These are phyloP conservation scores for Scleromitrula shiraiana DNA, from an alignment of 2,329 filamentous ascomycete species.

Conservation along the genomic window DNA sequence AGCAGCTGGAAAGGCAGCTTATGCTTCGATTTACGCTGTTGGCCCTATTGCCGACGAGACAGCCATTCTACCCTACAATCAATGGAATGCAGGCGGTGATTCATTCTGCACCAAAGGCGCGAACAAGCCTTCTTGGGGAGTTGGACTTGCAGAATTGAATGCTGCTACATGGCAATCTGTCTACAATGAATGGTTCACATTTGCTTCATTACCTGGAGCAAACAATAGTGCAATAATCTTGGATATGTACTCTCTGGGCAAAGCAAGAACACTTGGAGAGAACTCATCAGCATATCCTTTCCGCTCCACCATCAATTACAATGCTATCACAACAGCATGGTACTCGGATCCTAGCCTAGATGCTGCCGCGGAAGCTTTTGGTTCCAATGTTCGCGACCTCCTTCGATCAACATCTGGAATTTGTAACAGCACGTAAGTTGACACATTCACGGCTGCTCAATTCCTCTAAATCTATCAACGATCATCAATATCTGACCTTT, in stretches of 20 bases:
- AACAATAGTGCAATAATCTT: background rate
- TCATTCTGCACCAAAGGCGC: slow-evolving; percentile 2
- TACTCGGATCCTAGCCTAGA: background rate
- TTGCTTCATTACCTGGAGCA: background rate
- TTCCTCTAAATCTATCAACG: background rate
- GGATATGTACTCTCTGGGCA: background rate
- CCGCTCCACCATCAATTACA: background rate
- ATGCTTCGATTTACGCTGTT: background rate
- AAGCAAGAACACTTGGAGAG: background rate
- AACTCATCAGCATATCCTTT: background rate
- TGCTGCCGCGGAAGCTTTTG: background rate
- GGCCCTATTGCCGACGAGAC: background rate
- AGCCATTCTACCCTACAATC: background rate
- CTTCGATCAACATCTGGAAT: background rate
- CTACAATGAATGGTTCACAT: background rate
- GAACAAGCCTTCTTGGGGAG: slow-evolving; percentile 1
- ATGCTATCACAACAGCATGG: background rate
- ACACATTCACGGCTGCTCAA: background rate
- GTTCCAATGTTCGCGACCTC: background rate
- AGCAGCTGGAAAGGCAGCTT: background rate
- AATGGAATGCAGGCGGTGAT: background rate
- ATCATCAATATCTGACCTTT: background rate
- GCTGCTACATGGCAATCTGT: background rate
- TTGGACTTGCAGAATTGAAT: background rate
- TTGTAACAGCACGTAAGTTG: background rate